Percentiles rank a stretch among this genome's conserved stretches.
These are phyloP conservation scores for Penicillium corylophilum DNA, from an alignment of 2,329 filamentous ascomycete species.

Conservation along the genomic window DNA sequence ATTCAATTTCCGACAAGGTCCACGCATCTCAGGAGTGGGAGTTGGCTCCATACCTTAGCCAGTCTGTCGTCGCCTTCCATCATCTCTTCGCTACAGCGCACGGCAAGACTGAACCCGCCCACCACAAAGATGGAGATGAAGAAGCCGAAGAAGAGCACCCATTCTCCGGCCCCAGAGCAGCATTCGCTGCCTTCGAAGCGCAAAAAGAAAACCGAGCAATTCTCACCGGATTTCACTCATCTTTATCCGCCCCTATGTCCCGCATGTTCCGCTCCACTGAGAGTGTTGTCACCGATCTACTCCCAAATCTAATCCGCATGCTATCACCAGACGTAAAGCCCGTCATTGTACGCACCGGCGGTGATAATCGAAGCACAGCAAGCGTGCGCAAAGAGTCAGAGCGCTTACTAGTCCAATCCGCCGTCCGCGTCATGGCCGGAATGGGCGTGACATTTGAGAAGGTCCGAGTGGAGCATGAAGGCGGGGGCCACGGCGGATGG, in stretches of 20 bases:
- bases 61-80: slow-evolving; percentile 86
- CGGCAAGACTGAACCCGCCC: slow-evolving; percentile 48
- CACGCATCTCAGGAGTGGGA: slow-evolving; percentile 92
- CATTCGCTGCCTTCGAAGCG: slow-evolving; percentile 77
- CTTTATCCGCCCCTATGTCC: slow-evolving; percentile 68
- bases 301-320: slow-evolving; percentile 81
- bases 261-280: slow-evolving; percentile 77
- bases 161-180: slow-evolving; percentile 78
- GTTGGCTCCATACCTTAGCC: slow-evolving; percentile 78
- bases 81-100: slow-evolving; percentile 78
- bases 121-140: slow-evolving; percentile 45
- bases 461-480: slow-evolving; percentile 72
- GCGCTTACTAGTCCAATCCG: slow-evolving; percentile 73
- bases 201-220: slow-evolving; percentile 74
- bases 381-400: slow-evolving; percentile 87
- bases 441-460: slow-evolving; percentile 79
- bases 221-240: slow-evolving; percentile 70
- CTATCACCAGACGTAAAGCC: slow-evolving; percentile 89
- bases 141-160: slow-evolving; percentile 59
- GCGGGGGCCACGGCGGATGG: slow-evolving; percentile 62
- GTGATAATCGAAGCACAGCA: slow-evolving; percentile 65
- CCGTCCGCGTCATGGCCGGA: slow-evolving; percentile 79
- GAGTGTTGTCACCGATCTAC: slow-evolving; percentile 74
- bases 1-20: slow-evolving; percentile 73
- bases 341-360: slow-evolving; percentile 73